Percentiles rank a stretch among this genome's conserved stretches.
These are phyloP conservation scores for Afroboletus lepidellus DNA, from an alignment of 1,284 basidiomycete species.

Conservation along the genomic window DNA sequence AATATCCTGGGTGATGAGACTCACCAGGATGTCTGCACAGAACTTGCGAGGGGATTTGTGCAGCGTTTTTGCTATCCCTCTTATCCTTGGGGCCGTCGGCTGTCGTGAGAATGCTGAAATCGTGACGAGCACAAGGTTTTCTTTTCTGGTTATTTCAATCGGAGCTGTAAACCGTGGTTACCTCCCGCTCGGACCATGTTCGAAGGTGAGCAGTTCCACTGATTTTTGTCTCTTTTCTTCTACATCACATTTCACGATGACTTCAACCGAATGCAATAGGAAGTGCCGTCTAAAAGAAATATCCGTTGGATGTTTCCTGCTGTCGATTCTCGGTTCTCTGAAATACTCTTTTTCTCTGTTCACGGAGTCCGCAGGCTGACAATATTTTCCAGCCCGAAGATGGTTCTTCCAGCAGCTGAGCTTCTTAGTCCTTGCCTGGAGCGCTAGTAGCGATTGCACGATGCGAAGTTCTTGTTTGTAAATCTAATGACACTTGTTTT, in stretches of 20 bases:
- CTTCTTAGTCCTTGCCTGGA: neutral
- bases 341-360: slow-evolving; percentile 26
- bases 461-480: neutral
- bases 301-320: slow-evolving; percentile 29
- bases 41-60: slow-evolving; percentile 20
- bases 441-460: neutral
- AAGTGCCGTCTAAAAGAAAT: slow-evolving; percentile 63
- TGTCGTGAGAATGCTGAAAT: slow-evolving; percentile 37
- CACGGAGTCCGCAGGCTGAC: slow-evolving; percentile 10
- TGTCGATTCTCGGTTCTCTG: slow-evolving; percentile 66
- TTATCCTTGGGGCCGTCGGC: slow-evolving; percentile 35
- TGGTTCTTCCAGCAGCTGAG: neutral
- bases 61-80: slow-evolving; percentile 33
- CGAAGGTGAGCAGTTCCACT: slow-evolving; percentile 24
- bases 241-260: slow-evolving; percentile 40
- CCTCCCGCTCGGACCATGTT: slow-evolving; percentile 1
- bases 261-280: slow-evolving; percentile 57
- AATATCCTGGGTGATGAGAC: slow-evolving; percentile 21
- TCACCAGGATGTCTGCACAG: slow-evolving; percentile 21
- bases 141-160: slow-evolving; percentile 31
- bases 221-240: neutral
- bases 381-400: slow-evolving; percentile 3
- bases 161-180: slow-evolving; percentile 25
- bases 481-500: too few species aligned
- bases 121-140: slow-evolving; percentile 23